A percentile compares a stretch with the other conserved stretches of the same genome.
Conservation (phyloP, 75 land plant genomes). For the Pinus taeda region DNA sequence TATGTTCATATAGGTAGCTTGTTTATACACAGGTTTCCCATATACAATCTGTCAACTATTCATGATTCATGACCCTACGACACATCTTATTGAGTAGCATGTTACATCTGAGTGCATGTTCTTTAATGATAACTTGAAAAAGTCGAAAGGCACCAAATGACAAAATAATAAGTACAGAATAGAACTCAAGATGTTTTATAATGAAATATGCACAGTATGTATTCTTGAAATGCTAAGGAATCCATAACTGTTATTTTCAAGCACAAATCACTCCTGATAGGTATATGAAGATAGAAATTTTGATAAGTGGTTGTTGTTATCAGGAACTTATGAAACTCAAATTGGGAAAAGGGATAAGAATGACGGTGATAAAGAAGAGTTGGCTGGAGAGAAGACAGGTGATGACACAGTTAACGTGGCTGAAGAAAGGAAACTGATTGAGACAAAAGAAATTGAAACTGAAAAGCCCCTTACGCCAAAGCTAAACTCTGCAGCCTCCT, state of each 20-base stretch:
- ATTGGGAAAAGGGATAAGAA: neutral
- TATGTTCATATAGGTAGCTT: no score
- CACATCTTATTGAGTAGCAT: no score
- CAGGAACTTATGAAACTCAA: slow-evolving; percentile 1
- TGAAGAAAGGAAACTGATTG: slow-evolving; percentile 10
- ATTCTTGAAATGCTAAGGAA: neutral
- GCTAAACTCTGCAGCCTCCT: slow-evolving; percentile 13
- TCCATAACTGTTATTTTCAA: neutral
- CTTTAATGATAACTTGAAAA: no score
- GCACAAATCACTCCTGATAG: neutral
- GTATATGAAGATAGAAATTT: neutral
- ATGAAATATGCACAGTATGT: no score
- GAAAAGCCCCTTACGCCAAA: slow-evolving; percentile 12
- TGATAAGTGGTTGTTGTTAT: neutral
- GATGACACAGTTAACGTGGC: neutral
- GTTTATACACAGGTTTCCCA: no score
- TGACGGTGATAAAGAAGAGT: neutral
- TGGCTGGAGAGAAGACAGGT: neutral
- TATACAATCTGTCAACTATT: no score
- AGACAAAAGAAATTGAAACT: slow-evolving; percentile 16
- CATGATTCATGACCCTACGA: no score
- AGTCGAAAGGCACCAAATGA: no score
- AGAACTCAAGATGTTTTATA: no score
- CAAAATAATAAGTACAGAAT: no score
- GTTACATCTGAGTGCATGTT: no score